Evolutionary conservation across 1,139 yeast species (phyloP).

Genomic region (Candida neerlandica): DNA sequence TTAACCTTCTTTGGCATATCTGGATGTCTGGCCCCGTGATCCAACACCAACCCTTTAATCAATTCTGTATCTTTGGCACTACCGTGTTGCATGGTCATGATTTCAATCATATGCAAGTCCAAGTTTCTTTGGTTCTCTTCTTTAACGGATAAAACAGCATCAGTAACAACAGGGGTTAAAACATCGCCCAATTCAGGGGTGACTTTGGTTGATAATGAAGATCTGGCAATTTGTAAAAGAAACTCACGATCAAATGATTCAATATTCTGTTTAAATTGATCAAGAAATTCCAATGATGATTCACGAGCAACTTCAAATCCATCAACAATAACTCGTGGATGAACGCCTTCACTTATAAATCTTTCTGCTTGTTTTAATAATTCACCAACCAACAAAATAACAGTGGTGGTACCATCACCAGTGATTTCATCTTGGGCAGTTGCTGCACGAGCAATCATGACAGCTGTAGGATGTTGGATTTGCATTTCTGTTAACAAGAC

Average conservation of each 20-base stretch:
- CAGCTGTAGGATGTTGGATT: slow-evolving; percentile 99
- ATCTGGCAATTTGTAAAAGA: slow-evolving; percentile 85
- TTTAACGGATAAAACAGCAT: slow-evolving; percentile 84
- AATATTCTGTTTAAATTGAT: slow-evolving; percentile 52
- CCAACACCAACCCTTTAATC: slow-evolving; percentile 87
- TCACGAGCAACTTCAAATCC: slow-evolving; percentile 92
- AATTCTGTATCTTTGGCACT: slow-evolving; percentile 81
- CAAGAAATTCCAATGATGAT: slow-evolving; percentile 69
- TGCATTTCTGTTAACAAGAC: slow-evolving; percentile 95
- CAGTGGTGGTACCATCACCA: slow-evolving; percentile 99
- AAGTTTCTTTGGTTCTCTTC: slow-evolving; percentile 52
- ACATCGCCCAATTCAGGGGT: slow-evolving; percentile 73
- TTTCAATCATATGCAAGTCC: slow-evolving; percentile 97
- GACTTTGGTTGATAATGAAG: slow-evolving; percentile 87
- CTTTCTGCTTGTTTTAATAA: slow-evolving; percentile 93
- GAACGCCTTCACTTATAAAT: slow-evolving; percentile 90
- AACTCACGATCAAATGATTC: slow-evolving; percentile 76
- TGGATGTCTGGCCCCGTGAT: slow-evolving; percentile 99
- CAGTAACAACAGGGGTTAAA: slow-evolving; percentile 92
- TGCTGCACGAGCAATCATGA: slow-evolving; percentile 98
- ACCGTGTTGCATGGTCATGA: slow-evolving; percentile 97
- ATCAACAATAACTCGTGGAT: slow-evolving; percentile 91
- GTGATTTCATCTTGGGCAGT: slow-evolving; percentile 98
- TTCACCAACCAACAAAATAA: slow-evolving; percentile 92
- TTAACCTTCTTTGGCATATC: slow-evolving; percentile 93